A percentile compares a stretch with the other conserved stretches of the same genome.
phyloP scores from a whole-genome alignment of 169 alveolate species.

The Hammondia hammondi region DNA sequence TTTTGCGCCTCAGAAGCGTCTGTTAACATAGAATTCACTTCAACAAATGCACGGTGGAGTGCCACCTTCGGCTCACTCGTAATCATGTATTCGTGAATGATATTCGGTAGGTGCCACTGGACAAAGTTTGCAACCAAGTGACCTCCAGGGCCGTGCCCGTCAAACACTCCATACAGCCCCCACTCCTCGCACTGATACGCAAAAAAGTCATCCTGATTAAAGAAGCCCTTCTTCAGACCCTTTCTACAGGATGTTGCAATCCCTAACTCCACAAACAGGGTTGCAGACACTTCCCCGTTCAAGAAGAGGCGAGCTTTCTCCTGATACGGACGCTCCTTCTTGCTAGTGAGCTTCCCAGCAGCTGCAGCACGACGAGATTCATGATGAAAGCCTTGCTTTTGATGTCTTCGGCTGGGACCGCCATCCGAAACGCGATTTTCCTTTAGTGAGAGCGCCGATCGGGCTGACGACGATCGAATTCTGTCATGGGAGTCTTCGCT shows the following conservation, averaged over 20 bases:
- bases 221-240: constrained; percentile 84
- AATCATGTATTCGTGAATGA: constrained; percentile 35
- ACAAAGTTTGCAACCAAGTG: constrained; percentile 69
- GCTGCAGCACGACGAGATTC: constrained; percentile 36
- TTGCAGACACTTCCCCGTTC: constrained; percentile 33
- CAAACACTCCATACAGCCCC: constrained; percentile 82
- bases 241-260: constrained; percentile 84
- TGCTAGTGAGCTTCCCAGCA: constrained; percentile 40
- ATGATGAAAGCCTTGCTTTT: neutral
- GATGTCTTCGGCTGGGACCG: neutral
- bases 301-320: constrained; percentile 17
- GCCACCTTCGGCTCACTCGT: neutral
- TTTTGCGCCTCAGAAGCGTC: constrained; percentile 19
- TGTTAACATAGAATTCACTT: constrained; percentile 9
- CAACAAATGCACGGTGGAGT: neutral
- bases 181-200: constrained; percentile 40
- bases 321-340: constrained; percentile 35
- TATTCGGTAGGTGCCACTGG: constrained; percentile 80
- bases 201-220: constrained; percentile 84
- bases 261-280: constrained; percentile 70
- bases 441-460: neutral
- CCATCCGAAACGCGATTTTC: neutral
- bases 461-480: neutral
- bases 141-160: constrained; percentile 85
- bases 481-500: neutral